Evolutionary conservation across 768 basidiomycete genomes (phyloP), one percentile per base, ranked within the genome.

Genomic region (Xerocomus spinulosus): DNA sequence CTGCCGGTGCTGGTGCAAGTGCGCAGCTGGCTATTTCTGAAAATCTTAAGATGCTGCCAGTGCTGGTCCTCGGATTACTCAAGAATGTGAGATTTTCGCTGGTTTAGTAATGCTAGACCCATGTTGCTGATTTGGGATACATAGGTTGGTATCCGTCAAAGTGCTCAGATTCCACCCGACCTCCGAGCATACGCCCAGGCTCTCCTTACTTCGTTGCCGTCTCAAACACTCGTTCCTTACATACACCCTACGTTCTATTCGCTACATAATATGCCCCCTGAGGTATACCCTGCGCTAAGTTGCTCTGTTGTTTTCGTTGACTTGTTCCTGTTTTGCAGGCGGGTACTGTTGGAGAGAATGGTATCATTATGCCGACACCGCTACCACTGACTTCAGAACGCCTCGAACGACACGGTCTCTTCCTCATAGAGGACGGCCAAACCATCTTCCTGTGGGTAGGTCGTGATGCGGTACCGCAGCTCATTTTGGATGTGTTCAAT

Each of bases 371-470:
- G 65, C 96, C 96, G 1, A 82, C 85, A 2, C 79, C 90, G 4
- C 73, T 96, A 5, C 94, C 95, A 21, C 79, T 93, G 49, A 94
- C 93, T 1, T 92, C 91, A n/a, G 95, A 98, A 68, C 78, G 92
- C 32, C 74, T 99, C 44, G 94, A 97, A 68, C 77, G 94, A 42
- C 93, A 98, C 59, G 96, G 96, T 49, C 74, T 99, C 46, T 97
- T 86, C 81, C 69, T 99, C 53, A 96, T 99, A 56, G 96, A 98
- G 68, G 95, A 98, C 66, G 90, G 89, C 1, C 96, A 98, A 68
- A 94, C 89, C 18, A 90, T 99, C 62, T 98, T 99, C 82, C 75
- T 98, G 40, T 98, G 92, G 87, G 82, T 99, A 42, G 96, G 96
- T n/a, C 83, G 93, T 25, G 95, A 98, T 64, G 92, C 96, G 8